Evolutionary conservation across 2,329 filamentous ascomycete species (phyloP), one percentile per base, ranked within the genome.

Genomic region (Berkeleyomyces rouxiae): DNA sequence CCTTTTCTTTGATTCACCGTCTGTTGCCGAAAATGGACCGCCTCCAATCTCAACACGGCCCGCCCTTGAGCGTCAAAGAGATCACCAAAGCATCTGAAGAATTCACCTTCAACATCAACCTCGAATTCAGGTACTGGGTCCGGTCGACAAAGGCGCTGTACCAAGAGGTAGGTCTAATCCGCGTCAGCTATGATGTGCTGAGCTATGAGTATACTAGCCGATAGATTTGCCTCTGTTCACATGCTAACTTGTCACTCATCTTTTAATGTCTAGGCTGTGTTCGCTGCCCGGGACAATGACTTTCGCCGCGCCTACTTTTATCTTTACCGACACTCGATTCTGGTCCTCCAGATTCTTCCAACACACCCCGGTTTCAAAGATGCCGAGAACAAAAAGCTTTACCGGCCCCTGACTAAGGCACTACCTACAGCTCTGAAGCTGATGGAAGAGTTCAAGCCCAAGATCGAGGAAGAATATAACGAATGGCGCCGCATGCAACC

Each of bases 301-400:
- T 83, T 90, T 67, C 83, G 90, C 68, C 87, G 93, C 70, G 88
- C 92, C 3, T 99, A 95, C 72, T 81, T 96, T 62, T 83, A 97
- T 64, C 82, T 95, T n/a, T 89, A 93, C 71, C 85, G 93, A 68
- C 90, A 95, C 74, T 90, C 90, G 7, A 80, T 86, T 61, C 83
- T 99, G n/a, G 82, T 96, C 33, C 76, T 96, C 37, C 82, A 89
- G 5, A 80, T 86, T 61, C 78, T 99, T 7, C 79, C 82, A 0
- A 79, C 76, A 1, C 93, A 97, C 68, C 90, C 92, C 1, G 83
- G 93, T 63, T 82, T 82, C 55, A 86, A 82, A 67, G 79, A 83
- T 6, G 79, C 82, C 7, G 82, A 86, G 43, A 84, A 83, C 7
- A 82, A 82, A 55, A 82, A 79, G 61, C 79, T 83, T 1, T 80